phyloP scores from a whole-genome alignment of 257 asterid species.

The Knoxia roxburghii region DNA sequence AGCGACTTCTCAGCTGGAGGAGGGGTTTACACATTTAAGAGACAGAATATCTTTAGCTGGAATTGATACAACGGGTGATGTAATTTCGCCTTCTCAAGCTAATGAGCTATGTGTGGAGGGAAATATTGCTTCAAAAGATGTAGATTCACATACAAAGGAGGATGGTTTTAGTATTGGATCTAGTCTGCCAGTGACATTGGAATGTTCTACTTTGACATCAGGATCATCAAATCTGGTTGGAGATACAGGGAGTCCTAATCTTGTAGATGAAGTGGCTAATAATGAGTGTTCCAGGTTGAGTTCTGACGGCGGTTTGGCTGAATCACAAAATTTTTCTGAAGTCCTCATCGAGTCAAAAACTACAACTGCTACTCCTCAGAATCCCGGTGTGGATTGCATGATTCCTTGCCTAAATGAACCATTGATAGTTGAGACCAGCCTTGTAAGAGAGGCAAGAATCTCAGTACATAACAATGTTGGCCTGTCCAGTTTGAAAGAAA shows the following conservation, averaged over 20 bases:
- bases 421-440: constrained; percentile 15
- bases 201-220: constrained; percentile 26
- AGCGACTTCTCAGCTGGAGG: constrained; percentile 14
- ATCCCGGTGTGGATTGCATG: constrained; percentile 11
- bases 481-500: constrained; percentile 27
- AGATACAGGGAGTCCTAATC: constrained; percentile 18
- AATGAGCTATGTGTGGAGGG: constrained; percentile 7
- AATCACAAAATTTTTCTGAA: constrained; percentile 17
- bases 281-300: constrained; percentile 21
- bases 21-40: constrained; percentile 17
- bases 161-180: constrained; percentile 18
- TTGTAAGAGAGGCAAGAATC: constrained; percentile 16
- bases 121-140: constrained; percentile 15
- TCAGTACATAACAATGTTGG: constrained; percentile 22
- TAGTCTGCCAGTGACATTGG: constrained; percentile 14
- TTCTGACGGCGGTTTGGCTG: constrained; percentile 20
- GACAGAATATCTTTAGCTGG: constrained; percentile 12
- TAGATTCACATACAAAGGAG: constrained; percentile 26
- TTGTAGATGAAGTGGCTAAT: constrained; percentile 12
- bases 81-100: constrained; percentile 18
- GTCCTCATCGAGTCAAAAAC: constrained; percentile 17
- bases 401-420: constrained; percentile 19
- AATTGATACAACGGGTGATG: constrained; percentile 10
- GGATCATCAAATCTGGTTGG: constrained; percentile 10
- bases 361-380: constrained; percentile 15